Conservation (phyloP, 495 filamentous ascomycete species). For the Friedmanniomyces endolithicus region DNA sequence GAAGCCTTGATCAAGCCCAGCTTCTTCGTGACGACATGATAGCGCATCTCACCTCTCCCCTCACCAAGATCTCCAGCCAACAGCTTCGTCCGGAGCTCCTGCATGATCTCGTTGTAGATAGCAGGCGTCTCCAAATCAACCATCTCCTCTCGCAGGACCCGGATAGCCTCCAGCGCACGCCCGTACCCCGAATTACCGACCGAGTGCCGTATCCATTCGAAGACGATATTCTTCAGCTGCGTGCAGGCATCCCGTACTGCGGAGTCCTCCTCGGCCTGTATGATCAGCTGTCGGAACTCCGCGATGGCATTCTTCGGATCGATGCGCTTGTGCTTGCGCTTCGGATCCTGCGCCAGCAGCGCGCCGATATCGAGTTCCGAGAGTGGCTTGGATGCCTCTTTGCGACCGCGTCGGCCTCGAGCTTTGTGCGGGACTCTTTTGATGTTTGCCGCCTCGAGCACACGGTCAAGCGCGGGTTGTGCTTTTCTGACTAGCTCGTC, state of each 20-base stretch:
- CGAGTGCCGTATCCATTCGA: conserved; percentile 54
- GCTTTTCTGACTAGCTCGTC: conserved; percentile 47
- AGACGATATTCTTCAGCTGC: conserved; percentile 63
- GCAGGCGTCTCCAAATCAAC: conserved; percentile 61
- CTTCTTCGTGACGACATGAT: conserved; percentile 48
- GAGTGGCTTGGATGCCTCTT: conserved; percentile 64
- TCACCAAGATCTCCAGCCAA: conserved; percentile 62
- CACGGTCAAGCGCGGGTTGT: conserved; percentile 42
- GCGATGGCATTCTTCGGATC: conserved; percentile 73
- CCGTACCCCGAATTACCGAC: conserved; percentile 65
- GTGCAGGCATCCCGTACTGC: conserved; percentile 54
- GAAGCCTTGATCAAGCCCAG: conserved; percentile 62
- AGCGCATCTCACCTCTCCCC: conserved; percentile 76
- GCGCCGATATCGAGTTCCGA: conserved; percentile 81
- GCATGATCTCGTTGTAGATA: conserved; percentile 66
- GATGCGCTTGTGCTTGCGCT: conserved; percentile 48
- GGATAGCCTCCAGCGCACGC: conserved; percentile 60
- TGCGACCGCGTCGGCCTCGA: conserved; percentile 49
- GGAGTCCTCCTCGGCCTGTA: conserved; percentile 43
- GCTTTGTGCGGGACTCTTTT: conserved; percentile 79
- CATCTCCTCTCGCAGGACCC: conserved; percentile 67
- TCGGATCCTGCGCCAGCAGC: conserved; percentile 46
- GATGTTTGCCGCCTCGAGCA: conserved; percentile 61
- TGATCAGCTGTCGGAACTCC: conserved; percentile 76
- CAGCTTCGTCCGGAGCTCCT: conserved; percentile 57